Evolutionary conservation across 345 rosid species (phyloP).

Genomic region (Mallotus nudiflorus): DNA sequence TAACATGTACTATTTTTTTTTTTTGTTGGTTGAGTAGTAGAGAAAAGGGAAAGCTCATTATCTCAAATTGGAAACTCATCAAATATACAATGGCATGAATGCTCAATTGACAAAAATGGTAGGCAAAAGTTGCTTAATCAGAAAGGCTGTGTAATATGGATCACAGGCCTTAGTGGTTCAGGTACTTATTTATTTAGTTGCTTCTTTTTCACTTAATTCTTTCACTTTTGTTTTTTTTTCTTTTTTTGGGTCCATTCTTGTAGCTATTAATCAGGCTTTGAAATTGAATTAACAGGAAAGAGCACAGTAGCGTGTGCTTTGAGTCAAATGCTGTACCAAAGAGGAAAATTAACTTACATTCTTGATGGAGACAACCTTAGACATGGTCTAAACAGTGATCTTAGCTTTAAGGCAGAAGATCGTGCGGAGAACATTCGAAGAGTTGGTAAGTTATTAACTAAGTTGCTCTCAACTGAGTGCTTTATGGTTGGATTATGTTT

Average conservation of each 20-base stretch:
- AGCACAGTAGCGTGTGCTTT: conserved; percentile 32
- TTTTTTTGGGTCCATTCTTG: neutral
- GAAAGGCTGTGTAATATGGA: conserved; percentile 34
- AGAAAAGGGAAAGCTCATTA: conserved; percentile 5
- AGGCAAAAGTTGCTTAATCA: conserved; percentile 28
- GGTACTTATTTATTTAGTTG: conserved; percentile 11
- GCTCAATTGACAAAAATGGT: conserved; percentile 17
- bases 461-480: no score
- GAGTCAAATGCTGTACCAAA: conserved; percentile 28
- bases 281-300: conserved; percentile 18
- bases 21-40: conserved; percentile 10
- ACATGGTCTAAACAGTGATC: conserved; percentile 32
- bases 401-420: conserved; percentile 31
- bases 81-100: conserved; percentile 32
- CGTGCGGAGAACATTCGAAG: conserved; percentile 34
- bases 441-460: conserved; percentile 19
- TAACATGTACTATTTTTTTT: no score
- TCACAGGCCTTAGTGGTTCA: conserved; percentile 35
- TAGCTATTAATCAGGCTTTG: neutral
- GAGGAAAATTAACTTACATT: conserved; percentile 27
- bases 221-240: neutral
- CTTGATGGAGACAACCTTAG: conserved; percentile 38
- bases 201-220: neutral
- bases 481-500: no score
- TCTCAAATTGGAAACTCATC: conserved; percentile 29